phyloP scores from a whole-genome alignment of 352 stramenopile species.

The Globisporangium splendens region DNA sequence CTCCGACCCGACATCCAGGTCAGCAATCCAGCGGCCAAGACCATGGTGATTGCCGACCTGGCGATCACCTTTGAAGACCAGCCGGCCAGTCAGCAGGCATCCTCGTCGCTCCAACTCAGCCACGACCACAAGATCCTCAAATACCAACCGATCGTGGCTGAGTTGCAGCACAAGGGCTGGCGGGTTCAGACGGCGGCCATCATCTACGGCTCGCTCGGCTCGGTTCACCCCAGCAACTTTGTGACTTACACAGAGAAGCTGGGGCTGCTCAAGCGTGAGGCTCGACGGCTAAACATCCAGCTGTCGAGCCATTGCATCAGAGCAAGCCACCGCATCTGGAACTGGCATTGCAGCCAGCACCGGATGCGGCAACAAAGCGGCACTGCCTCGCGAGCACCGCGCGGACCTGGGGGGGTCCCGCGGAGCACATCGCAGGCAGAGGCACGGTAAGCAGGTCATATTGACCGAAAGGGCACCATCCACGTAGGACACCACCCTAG shows the following conservation, averaged over 20 bases:
- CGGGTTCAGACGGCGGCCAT: background rate
- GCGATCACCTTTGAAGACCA: constrained; percentile 2
- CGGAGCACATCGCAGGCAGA: too few relatives aligned
- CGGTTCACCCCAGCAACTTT: constrained; percentile 3
- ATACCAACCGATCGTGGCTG: constrained; percentile 2
- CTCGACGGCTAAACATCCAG: too few relatives aligned
- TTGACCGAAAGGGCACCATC: too few relatives aligned
- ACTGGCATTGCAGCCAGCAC: too few relatives aligned
- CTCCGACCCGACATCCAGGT: constrained; percentile 1
- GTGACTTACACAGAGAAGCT: constrained; percentile 5
- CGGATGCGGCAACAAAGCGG: too few relatives aligned
- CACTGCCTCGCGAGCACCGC: too few relatives aligned
- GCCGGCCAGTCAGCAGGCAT: background rate
- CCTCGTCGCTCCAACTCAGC: background rate
- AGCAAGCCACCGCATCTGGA: too few relatives aligned
- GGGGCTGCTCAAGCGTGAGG: constrained; percentile 3
- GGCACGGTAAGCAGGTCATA: too few relatives aligned
- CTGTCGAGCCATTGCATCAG: too few relatives aligned
- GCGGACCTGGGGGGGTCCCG: too few relatives aligned
- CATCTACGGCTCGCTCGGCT: constrained; percentile 7
- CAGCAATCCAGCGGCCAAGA: background rate
- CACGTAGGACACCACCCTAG: too few relatives aligned
- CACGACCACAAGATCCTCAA: constrained; percentile 6
- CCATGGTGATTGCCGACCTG: background rate
- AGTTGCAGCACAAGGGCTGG: constrained; percentile 6